phyloP scores from a whole-genome alignment of 768 basidiomycete genomes.

The Nevesoporus exiguus region DNA sequence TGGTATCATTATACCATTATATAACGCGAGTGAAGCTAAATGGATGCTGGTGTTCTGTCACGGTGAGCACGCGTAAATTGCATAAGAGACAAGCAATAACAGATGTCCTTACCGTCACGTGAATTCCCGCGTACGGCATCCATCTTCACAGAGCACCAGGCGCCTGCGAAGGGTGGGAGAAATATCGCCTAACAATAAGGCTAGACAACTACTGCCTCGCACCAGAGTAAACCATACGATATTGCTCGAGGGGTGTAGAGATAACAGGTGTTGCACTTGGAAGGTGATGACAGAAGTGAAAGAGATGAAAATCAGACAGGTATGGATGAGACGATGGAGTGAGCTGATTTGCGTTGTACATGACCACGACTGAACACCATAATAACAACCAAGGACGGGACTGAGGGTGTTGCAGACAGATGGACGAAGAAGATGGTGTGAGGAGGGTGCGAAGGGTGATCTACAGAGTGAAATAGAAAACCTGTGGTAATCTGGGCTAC shows the following conservation, averaged over 20 bases:
- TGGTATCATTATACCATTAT: background rate
- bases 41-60: background rate
- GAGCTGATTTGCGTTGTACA: constrained; percentile 36
- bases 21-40: background rate
- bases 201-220: constrained; percentile 14
- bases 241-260: constrained; percentile 27
- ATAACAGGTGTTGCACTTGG: constrained; percentile 31
- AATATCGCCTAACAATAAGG: constrained; percentile 23
- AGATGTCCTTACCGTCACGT: constrained; percentile 12
- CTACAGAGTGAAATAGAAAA: constrained; percentile 37
- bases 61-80: constrained; percentile 2
- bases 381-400: constrained; percentile 34
- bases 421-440: constrained; percentile 21
- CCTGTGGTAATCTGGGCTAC: constrained; percentile 39
- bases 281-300: constrained; percentile 20
- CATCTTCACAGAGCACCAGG: constrained; percentile 13
- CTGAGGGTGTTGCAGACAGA: constrained; percentile 23
- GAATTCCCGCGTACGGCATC: background rate
- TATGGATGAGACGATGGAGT: constrained; percentile 27
- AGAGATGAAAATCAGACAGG: constrained; percentile 27
- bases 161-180: constrained; percentile 10
- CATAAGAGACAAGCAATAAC: background rate
- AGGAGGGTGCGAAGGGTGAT: constrained; percentile 26
- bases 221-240: constrained; percentile 29
- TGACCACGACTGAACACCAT: constrained; percentile 35